Base-by-base conservation (phyloP, 805 yeast genomes). In the Sugiyamaella americana region DNA sequence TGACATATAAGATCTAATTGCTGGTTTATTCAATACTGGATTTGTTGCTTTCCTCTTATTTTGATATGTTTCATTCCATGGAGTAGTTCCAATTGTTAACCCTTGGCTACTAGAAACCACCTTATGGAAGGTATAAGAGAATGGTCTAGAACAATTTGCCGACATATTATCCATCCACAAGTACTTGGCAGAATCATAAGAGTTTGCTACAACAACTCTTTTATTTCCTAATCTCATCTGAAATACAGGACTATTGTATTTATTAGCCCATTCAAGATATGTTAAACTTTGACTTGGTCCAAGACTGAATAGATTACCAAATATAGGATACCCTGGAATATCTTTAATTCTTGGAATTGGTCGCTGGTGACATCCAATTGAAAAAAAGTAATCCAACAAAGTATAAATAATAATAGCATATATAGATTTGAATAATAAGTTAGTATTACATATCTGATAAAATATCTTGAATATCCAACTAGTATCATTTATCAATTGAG, bases 101-200 rank as follows among this genome's bases (percentile, higher is more conserved):
- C 73, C 72, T 51, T 54, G 70, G 42, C 52, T 65, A 24, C 54
- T 83, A 72, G 37, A 83, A 68, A 63, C 65, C 18, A 83, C 69
- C 17, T 70, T 66, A 63, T 85, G 93, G 63, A 85, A 84, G 1
- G 88, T 82, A 60, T 76, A 76, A 45, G 75, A 67, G 18, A 71
- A 62, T 0, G 93, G 93, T 37, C 94, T 66, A 1, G 91, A 84
- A 54, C 78, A 80, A 50, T 76, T 76, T 2, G 80, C 75, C 29
- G 68, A 59, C 5, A 79, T 65, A 52, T 70, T 68, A 23, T 61
- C 62, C 22, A 73, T 60, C 84, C 85, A 82, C 2, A 84, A 62
- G 20, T 66, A 66, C 34, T 63, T 60, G 1, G 80, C 78, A 4
- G 82, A 73, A 3, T 71, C 74, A 53, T 66, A 80, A 1, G 83